Evolutionary conservation across 305 asterid species (phyloP), one percentile per base, ranked within the genome.

Genomic region (Rubia tinctorum): DNA sequence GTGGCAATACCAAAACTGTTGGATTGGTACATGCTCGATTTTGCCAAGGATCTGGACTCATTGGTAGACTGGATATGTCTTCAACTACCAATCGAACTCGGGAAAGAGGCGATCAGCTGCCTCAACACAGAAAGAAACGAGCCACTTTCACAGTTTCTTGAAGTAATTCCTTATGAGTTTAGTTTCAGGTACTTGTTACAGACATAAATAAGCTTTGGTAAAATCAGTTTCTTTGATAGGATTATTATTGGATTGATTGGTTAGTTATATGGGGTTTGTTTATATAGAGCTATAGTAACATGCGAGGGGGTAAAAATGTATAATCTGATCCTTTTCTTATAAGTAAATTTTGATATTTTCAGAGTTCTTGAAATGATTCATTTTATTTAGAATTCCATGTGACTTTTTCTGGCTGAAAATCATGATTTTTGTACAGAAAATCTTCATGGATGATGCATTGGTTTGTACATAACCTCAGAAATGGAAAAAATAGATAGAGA

Each of bases 61-160:
- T 69, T 90, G 76, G 73, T 90, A 51, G 96, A 90, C 67, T 90
- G 95, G 96, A 81, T 90, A 71, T 90, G 92, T 66, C 89, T 90
- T 71, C 90, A 90, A 73, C 78, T 90, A 40, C 96, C 95, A 3
- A 73, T 63, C 18, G 89, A 87, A 68, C 88, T 82, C 0, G 87
- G 96, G 67, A 90, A 90, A 81, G 91, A 83, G 84, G 92, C 89
- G 12, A 83, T 90, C 73, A 78, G 79, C 74, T 90, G 92, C 76
- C 86, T 90, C 17, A 91, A 88, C 78, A 84, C 80, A 71, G 77
- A 75, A 47, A 82, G 80, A 37, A 82, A 80, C 53, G 86, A 82
- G 73, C 86, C 86, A 37, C 76, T 84, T 11, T 66, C 84, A 2
- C 83, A 73, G 67, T 74, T 72, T 42, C 85, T 90, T 66, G 86